Evolutionary conservation across 495 filamentous ascomycete species (phyloP), one percentile per base, ranked within the genome.

Genomic region (Annulohypoxylon moriforme): DNA sequence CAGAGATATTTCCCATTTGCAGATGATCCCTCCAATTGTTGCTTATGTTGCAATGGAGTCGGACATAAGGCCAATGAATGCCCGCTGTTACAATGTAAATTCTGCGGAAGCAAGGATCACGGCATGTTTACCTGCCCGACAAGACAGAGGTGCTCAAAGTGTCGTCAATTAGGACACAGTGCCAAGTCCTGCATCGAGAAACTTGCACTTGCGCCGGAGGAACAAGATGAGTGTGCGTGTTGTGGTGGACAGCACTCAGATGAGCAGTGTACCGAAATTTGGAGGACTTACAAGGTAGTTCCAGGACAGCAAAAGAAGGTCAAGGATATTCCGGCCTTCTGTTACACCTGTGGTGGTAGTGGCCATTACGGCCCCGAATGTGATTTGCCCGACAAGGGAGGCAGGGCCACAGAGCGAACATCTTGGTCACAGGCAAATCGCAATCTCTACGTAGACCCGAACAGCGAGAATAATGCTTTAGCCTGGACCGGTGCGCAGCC

Each of bases 301-400:
- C 49, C 67, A 9, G 52, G 58, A 10, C 55, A 31, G 4, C 60
- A 67, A 24, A 77, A 67, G 34, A 83, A 78, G 40, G 82, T 85
- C 42, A 76, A 76, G 27, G 60, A 60, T 24, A 67, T 85, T 7
- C 81, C 81, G 0, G 60, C 75, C 0, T 85, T 76, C 53, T 85
- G 83, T 57, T 82, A 81, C 58, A 67, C 60, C 29, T 85, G 83
- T 60, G 83, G 82, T 22, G 59, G 42, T 4, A 63, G 71, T 16
- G 72, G 73, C 3, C 83, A 85, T 57, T 83, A 81, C 56, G 77
- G 78, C 1, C 55, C 71, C 1, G 81, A 80, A 14, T 85, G 83
- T 53, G 64, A 68, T 0, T 53, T 76, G 31, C 68, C 70, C 7
- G 60, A 64, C 38, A 61, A 63, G 8, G 44, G 33, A 13, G 69